Conservation (phyloP, 192 early-diverging fungal genomes). For the Chytriomyces hyalinus region DNA sequence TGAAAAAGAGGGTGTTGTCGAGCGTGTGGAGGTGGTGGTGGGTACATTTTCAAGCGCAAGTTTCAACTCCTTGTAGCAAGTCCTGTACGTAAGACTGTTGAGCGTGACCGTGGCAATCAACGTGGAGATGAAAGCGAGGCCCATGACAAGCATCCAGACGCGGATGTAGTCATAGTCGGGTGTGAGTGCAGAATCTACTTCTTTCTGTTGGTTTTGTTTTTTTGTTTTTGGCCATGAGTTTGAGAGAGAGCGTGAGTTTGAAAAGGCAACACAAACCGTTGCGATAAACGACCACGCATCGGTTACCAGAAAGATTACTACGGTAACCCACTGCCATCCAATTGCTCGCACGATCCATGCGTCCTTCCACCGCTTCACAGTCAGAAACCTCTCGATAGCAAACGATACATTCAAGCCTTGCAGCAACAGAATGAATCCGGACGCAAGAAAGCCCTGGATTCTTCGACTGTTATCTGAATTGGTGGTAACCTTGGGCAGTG, state of each 20-base stretch:
- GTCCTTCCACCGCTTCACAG: not conserved
- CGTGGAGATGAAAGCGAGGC: not conserved
- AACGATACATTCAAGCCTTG: not conserved
- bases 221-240: not conserved
- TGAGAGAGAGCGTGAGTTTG: not conserved
- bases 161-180: not conserved
- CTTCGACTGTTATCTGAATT: not conserved
- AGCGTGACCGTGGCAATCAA: not conserved
- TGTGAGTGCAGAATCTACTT: not conserved
- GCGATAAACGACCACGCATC: not conserved
- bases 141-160: not conserved
- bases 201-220: not conserved
- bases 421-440: not conserved
- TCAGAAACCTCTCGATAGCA: not conserved
- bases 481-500: not conserved
- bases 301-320: not conserved
- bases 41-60: not conserved
- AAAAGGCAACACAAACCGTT: not conserved
- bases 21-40: not conserved
- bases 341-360: not conserved
- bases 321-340: not conserved
- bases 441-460: not conserved
- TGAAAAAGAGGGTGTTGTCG: too few relatives aligned
- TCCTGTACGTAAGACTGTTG: not conserved
- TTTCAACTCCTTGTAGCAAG: not conserved